phyloP scores from a whole-genome alignment of 2,329 filamentous ascomycete genomes.

The Penicillium hordei region DNA sequence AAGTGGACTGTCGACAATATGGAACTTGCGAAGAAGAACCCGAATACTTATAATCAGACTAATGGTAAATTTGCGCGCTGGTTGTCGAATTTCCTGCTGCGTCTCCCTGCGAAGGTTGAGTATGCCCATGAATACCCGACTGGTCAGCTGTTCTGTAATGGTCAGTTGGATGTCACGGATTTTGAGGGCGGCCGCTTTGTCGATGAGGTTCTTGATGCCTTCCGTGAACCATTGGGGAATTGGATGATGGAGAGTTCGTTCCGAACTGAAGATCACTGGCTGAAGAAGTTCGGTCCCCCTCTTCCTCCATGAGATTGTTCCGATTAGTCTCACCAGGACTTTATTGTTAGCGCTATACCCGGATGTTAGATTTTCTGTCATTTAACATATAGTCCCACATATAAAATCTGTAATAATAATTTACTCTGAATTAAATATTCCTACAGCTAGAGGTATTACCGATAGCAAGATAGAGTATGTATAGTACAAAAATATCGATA shows the following conservation, averaged over 20 bases:
- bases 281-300: slow-evolving; percentile 6
- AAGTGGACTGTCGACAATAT: slow-evolving; percentile 36
- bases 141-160: slow-evolving; percentile 27
- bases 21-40: slow-evolving; percentile 2
- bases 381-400: not conserved
- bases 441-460: not conserved
- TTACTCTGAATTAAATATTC: not conserved
- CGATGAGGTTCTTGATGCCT: slow-evolving; percentile 27
- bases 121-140: slow-evolving; percentile 14
- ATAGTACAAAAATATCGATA: slow-evolving; percentile 2
- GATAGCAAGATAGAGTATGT: not conserved
- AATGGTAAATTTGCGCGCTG: slow-evolving; percentile 33
- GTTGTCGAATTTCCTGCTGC: slow-evolving; percentile 38
- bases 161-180: slow-evolving; percentile 23
- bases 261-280: slow-evolving; percentile 12
- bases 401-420: not conserved
- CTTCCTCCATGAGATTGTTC: not conserved
- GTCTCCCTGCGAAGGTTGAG: slow-evolving; percentile 29
- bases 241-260: slow-evolving; percentile 30
- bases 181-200: slow-evolving; percentile 26
- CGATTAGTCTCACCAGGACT: not conserved
- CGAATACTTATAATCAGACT: slow-evolving; percentile 3
- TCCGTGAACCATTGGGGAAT: slow-evolving; percentile 13
- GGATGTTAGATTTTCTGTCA: not conserved
- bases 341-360: slow-evolving; percentile 8